Percentiles rank a stretch among this genome's conserved stretches.
phyloP scores from a whole-genome alignment of 2,329 filamentous ascomycete genomes.

The Diaporthe helianthi region DNA sequence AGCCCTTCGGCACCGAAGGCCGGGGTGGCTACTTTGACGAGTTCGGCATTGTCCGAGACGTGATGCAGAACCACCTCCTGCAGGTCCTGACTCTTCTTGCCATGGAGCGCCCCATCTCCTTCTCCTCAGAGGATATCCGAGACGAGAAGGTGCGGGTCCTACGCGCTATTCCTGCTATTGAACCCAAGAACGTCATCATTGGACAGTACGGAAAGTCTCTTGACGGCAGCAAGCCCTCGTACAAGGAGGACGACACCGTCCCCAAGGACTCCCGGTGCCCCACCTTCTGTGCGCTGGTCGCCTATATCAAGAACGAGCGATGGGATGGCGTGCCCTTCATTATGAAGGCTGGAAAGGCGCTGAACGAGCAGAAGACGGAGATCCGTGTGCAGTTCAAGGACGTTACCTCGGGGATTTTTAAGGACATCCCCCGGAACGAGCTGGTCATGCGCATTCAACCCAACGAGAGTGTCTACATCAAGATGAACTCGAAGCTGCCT shows the following conservation, averaged over 20 bases:
- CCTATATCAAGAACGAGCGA: constrained; percentile 99
- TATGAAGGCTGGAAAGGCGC: constrained; percentile 96
- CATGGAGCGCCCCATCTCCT: constrained; percentile 98
- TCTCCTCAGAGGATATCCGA: constrained; percentile 96
- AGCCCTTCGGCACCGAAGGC: constrained; percentile 97
- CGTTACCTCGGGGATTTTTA: constrained; percentile 98
- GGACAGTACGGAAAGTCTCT: constrained; percentile 97
- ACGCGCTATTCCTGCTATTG: constrained; percentile 89
- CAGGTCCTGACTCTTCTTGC: constrained; percentile 95
- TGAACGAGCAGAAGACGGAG: constrained; percentile 99
- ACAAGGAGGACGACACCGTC: constrained; percentile 98
- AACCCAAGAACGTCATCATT: constrained; percentile 99
- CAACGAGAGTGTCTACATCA: constrained; percentile 99
- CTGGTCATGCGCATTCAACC: constrained; percentile 99
- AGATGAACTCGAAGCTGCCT: constrained; percentile 99
- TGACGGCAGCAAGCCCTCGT: constrained; percentile 94
- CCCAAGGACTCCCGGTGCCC: constrained; percentile 97
- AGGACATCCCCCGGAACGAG: constrained; percentile 99
- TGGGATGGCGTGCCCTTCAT: constrained; percentile 99
- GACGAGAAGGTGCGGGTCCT: constrained; percentile 98
- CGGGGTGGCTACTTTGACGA: constrained; percentile 99
- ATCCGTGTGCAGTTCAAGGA: constrained; percentile 99
- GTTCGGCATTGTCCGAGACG: constrained; percentile 98
- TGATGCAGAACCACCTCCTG: constrained; percentile 99
- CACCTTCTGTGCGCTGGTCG: constrained; percentile 96